phyloP scores from a whole-genome alignment of 1,139 yeast species.

The Candida pseudoviswanathii region DNA sequence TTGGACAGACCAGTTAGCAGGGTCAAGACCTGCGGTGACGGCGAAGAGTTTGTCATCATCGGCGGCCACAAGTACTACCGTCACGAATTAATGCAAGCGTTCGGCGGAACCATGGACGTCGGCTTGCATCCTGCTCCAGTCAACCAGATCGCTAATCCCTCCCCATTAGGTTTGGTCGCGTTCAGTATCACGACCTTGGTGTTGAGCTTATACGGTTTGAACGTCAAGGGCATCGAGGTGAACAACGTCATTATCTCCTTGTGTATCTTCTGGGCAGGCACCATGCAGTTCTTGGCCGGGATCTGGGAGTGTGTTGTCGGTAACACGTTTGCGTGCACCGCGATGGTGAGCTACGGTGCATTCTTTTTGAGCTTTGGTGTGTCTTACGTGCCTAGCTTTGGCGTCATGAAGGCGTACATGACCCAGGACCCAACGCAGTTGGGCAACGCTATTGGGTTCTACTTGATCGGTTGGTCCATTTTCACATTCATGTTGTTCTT shows the following conservation, averaged over 20 bases:
- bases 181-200: constrained; percentile 49
- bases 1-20: constrained; percentile 14
- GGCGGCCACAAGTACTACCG: constrained; percentile 36
- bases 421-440: constrained; percentile 29
- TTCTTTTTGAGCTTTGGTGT: constrained; percentile 43
- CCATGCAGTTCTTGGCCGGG: constrained; percentile 46
- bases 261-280: constrained; percentile 43
- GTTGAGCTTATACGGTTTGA: constrained; percentile 37
- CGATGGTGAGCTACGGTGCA: constrained; percentile 38
- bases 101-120: constrained; percentile 19
- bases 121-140: constrained; percentile 31
- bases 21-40: constrained; percentile 24
- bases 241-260: constrained; percentile 43
- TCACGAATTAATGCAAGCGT: constrained; percentile 42
- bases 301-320: constrained; percentile 45
- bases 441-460: constrained; percentile 38
- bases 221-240: constrained; percentile 33
- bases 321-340: constrained; percentile 38
- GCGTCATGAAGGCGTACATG: constrained; percentile 56
- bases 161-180: constrained; percentile 57
- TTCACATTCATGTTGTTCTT: constrained; percentile 38
- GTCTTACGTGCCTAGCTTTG: constrained; percentile 33
- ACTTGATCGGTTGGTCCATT: constrained; percentile 42
- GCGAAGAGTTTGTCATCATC: constrained; percentile 27
- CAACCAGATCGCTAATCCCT: constrained; percentile 50